Percentiles rank a stretch among this genome's conserved stretches.
These are phyloP conservation scores for Syzygium aromaticum DNA, from an alignment of 345 rosid species.

Conservation along the genomic window DNA sequence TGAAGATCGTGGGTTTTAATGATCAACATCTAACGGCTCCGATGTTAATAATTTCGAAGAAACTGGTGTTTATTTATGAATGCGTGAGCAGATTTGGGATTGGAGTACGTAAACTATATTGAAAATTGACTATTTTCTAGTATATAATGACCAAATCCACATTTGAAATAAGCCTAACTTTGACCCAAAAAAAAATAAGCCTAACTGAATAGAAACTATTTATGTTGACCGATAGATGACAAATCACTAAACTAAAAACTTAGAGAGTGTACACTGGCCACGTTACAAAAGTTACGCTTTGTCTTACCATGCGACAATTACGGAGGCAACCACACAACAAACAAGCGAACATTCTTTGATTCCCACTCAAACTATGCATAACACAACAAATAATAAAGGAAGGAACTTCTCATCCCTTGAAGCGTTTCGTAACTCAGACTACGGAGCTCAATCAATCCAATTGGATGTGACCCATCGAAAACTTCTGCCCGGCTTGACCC, in stretches of 20 bases:
- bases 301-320: too few species aligned
- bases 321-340: not conserved
- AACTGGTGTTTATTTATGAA: not conserved
- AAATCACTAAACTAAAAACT: not conserved
- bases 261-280: rapidly evolving
- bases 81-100: not conserved
- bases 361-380: not conserved
- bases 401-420: not conserved
- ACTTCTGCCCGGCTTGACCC: not conserved
- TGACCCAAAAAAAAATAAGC: not conserved
- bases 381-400: not conserved
- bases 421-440: not conserved
- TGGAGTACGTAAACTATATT: not conserved
- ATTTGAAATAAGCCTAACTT: not conserved
- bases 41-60: not conserved
- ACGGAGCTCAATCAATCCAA: not conserved
- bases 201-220: not conserved
- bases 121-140: rapidly evolving
- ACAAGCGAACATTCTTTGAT: rapidly evolving
- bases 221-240: not conserved
- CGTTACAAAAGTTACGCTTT: rapidly evolving
- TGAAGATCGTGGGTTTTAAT: not conserved
- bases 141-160: not conserved
- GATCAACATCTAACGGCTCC: not conserved
- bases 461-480: not conserved